These are phyloP conservation scores for Neolentinus lepideus DNA, from an alignment of 1,284 basidiomycete genomes.

Conservation along the genomic window DNA sequence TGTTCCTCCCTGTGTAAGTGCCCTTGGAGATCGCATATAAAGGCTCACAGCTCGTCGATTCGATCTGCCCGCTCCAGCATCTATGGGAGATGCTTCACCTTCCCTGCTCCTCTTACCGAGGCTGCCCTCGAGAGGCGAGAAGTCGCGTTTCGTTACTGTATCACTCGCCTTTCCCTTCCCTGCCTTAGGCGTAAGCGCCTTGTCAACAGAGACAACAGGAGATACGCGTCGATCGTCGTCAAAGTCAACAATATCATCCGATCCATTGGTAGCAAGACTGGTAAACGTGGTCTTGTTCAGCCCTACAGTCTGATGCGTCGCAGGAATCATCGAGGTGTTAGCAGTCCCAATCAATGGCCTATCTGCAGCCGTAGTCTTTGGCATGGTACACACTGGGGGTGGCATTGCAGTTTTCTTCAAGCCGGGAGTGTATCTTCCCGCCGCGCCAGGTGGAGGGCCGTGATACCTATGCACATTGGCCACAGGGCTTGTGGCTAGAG, in stretches of 20 bases:
- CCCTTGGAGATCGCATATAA: neutral
- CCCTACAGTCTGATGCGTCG: neutral
- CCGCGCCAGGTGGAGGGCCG: neutral
- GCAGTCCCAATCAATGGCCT: neutral
- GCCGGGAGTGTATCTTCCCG: neutral
- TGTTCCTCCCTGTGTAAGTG: neutral
- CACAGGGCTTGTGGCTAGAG: neutral
- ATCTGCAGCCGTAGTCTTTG: neutral
- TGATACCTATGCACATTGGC: neutral
- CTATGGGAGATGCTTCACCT: conserved; percentile 6
- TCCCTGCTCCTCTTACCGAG: conserved; percentile 15
- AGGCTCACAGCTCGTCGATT: conserved; percentile 15
- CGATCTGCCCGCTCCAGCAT: conserved; percentile 8
- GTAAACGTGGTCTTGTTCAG: conserved; percentile 17
- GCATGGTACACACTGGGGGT: neutral
- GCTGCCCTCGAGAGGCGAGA: conserved; percentile 8
- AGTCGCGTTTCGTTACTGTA: neutral
- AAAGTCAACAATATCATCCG: conserved; percentile 24
- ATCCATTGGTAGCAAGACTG: conserved; percentile 18
- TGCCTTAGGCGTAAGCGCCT: neutral
- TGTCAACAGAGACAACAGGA: neutral
- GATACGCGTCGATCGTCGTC: conserved; percentile 13
- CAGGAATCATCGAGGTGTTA: neutral
- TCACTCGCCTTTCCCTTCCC: neutral
- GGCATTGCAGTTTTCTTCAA: neutral